Evolutionary conservation across 2,329 filamentous ascomycete species (phyloP).

Genomic region (Parasarocladium wereldwijsianum): DNA sequence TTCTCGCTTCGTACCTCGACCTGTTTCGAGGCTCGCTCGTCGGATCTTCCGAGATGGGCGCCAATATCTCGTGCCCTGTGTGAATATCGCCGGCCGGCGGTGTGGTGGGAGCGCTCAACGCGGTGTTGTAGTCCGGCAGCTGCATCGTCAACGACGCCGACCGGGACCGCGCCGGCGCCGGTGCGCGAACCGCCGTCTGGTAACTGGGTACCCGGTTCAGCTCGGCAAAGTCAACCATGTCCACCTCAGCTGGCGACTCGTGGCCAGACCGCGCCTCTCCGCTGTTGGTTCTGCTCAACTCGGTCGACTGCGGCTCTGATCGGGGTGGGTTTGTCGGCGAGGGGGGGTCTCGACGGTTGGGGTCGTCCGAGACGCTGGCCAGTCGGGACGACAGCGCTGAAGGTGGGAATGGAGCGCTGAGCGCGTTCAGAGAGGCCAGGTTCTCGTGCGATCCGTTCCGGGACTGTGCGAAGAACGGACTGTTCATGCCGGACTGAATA

Average conservation of each 20-base stretch:
- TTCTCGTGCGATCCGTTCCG: conserved; percentile 73
- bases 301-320: conserved; percentile 27
- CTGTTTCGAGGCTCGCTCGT: conserved; percentile 8
- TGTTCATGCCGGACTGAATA: conserved; percentile 58
- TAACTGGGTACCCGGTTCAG: conserved; percentile 67
- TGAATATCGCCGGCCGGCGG: conserved; percentile 22
- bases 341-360: conserved; percentile 28
- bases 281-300: conserved; percentile 38
- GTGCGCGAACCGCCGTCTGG: conserved; percentile 54
- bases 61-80: conserved; percentile 11
- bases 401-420: conserved; percentile 22
- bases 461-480: conserved; percentile 59
- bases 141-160: conserved; percentile 30
- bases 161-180: conserved; percentile 41
- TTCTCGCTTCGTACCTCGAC: neutral
- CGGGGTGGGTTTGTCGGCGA: conserved; percentile 24
- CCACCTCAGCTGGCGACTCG: conserved; percentile 41
- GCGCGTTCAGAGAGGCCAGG: conserved; percentile 34
- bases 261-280: conserved; percentile 34
- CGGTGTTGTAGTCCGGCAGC: conserved; percentile 55
- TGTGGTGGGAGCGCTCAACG: conserved; percentile 36
- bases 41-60: conserved; percentile 18
- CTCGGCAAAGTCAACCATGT: conserved; percentile 46
- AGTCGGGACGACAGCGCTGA: conserved; percentile 48
- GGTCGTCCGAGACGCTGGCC: conserved; percentile 49